These are phyloP conservation scores for Polytrichum commune DNA, from an alignment of 225 moss, liverwort and hornwort genomes.

Conservation along the genomic window DNA sequence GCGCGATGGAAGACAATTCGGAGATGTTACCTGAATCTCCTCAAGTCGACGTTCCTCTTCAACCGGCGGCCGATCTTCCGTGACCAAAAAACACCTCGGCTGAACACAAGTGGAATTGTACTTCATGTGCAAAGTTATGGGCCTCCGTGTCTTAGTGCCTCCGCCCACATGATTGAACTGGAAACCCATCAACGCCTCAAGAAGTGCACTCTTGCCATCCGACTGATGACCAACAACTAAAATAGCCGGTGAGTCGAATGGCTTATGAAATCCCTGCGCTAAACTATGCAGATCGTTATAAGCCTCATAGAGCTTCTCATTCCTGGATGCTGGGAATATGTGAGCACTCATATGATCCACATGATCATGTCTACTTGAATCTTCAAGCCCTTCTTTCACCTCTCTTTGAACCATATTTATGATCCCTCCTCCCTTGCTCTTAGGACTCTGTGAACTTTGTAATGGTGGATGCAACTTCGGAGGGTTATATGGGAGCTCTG, in stretches of 20 bases:
- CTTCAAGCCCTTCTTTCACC: slow-evolving; percentile 4
- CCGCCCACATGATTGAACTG: slow-evolving; percentile 99
- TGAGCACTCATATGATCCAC: slow-evolving; percentile 12
- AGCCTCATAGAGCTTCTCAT: slow-evolving; percentile 91
- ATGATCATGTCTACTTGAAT: neutral
- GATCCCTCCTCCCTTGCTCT: slow-evolving; percentile 3
- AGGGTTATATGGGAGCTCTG: slow-evolving; percentile 8
- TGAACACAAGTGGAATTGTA: slow-evolving; percentile 69
- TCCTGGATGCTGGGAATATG: slow-evolving; percentile 11
- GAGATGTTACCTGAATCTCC: slow-evolving; percentile 67
- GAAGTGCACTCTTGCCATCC: slow-evolving; percentile 83
- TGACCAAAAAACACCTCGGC: slow-evolving; percentile 73
- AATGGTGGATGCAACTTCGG: slow-evolving; percentile 39
- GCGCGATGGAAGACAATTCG: neutral
- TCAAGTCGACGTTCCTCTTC: slow-evolving; percentile 76
- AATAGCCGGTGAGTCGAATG: slow-evolving; percentile 89
- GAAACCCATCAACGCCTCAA: slow-evolving; percentile 95
- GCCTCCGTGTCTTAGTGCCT: slow-evolving; percentile 92
- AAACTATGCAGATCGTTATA: slow-evolving; percentile 87
- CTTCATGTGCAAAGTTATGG: slow-evolving; percentile 88
- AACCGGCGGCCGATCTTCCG: slow-evolving; percentile 54
- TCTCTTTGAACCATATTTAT: neutral
- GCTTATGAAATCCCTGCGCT: slow-evolving; percentile 80
- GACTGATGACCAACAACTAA: slow-evolving; percentile 95
- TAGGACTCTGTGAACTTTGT: slow-evolving; percentile 11